Base-by-base conservation (phyloP, 2,329 filamentous ascomycete genomes). In the Coleophoma crateriformis region DNA sequence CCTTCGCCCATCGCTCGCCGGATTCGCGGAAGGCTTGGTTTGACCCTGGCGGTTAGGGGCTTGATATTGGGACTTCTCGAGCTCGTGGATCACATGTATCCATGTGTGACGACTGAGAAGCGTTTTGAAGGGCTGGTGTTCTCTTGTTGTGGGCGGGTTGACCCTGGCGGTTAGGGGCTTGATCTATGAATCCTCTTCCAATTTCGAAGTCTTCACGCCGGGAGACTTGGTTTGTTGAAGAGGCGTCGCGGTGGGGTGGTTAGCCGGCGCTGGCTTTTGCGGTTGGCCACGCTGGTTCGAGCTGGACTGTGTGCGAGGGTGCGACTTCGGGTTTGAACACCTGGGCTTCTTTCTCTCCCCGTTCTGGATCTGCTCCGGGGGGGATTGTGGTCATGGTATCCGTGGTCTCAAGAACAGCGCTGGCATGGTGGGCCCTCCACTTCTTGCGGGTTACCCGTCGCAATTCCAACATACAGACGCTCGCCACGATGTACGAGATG, bases 401-500 rank as follows among this genome's bases (percentile, higher is more conserved):
- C 27, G 27, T 7, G 27, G 41, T 15, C 41, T 14, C 19, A 32
- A 2, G 41, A 13, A 12, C 19, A 3, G 22, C 10, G 7, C 10
- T 44, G 27, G 41, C 6, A 22, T 15, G 14, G n/a, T 44, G 19
- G 13, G 20, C 8, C n/a, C 13, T 44, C 27, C 27, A 27, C 19
- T 44, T 47, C 14, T 40, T 39, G n/a, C 37, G 22, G 1, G 39
- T 47, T 7, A 51, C 45, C 0, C 54, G 48, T 45, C 54, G 49
- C 2, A 67, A 45, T 47, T 61, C 62, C 19, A 66, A 51, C 54
- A 70, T 57, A 43, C 68, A 64, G 2, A 56, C 49, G 7, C 64
- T 64, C 7, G 67, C 66, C 7, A 68, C 39, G 8, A 65, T 34
- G 50, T 69, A 71, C 7, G 67, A 50, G 10, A 68, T 19, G 0